Base-by-base conservation (phyloP, 1,284 basidiomycete genomes). In the Sanghuangporus sanghuang region DNA sequence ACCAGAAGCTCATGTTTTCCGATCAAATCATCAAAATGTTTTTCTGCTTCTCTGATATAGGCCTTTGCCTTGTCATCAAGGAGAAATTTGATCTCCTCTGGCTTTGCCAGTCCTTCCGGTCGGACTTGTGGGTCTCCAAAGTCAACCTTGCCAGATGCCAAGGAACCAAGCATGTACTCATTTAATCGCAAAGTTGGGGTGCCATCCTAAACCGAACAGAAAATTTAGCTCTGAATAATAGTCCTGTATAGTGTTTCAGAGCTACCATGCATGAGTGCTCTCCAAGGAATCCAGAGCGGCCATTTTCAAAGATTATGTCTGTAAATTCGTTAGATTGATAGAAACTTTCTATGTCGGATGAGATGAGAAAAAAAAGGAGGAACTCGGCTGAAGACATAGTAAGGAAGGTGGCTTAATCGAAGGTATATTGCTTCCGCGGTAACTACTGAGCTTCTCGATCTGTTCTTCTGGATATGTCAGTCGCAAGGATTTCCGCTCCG, bases 111-210 rank as follows among this genome's bases (percentile, higher is more conserved):
- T 44, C 77, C 70, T 35, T 78, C 77, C 1, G 81, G 79, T 57
- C 77, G 70, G 44, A 74, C 67, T 9, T 77, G 74, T 18, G 78
- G 69, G 11, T 82, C 73, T 0, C 85, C 85, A 38, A 91, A 81
- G 67, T 95, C 88, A 67, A 92, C 82, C 75, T 93, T 95, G 70
- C 85, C 85, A n/a, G 84, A 79, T 6, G 86, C 87, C 53, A 98
- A 79, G 0, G 90, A 84, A 14, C 86, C 92, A 50, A 98, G 78
- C 61, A 95, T 79, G 75, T 96, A 99, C 75, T 99, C 96, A 79
- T 97, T 98, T 81, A 98, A 77, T 62, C 96, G 89, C 39, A 98
- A 80, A 0, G 96, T 98, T 0, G 96, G 93, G 0, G 95, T 98
- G 53, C 96, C 96, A 72, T 98, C 96, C 52, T 79, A 50, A n/a